Conservation (phyloP, 495 filamentous ascomycete genomes). For the Aspergillus saccharolyticus region DNA sequence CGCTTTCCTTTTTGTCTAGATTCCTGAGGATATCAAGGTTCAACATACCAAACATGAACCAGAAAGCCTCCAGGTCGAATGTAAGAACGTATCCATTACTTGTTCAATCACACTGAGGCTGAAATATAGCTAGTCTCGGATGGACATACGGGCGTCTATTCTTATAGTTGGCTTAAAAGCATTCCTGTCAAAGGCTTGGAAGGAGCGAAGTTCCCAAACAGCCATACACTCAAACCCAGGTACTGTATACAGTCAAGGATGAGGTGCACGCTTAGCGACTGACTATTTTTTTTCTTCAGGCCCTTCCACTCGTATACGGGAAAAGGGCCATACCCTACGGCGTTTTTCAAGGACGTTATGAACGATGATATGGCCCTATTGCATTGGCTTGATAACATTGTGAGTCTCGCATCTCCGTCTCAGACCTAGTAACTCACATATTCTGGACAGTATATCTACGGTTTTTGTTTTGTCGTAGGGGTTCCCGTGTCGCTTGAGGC, state of each 20-base stretch:
- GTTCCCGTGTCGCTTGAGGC: constrained; percentile 62
- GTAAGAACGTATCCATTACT: neutral
- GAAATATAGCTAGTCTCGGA: neutral
- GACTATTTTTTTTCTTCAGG: constrained; percentile 26
- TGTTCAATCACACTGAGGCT: neutral
- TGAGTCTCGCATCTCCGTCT: constrained; percentile 24
- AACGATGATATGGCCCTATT: constrained; percentile 44
- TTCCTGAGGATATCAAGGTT: neutral
- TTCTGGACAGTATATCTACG: constrained; percentile 45
- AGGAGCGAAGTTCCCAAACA: neutral
- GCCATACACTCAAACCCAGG: neutral
- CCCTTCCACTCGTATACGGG: constrained; percentile 18
- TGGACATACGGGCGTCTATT: neutral
- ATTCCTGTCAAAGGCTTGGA: neutral
- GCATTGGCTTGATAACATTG: constrained; percentile 57
- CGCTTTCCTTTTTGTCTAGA: neutral
- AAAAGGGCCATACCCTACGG: constrained; percentile 39
- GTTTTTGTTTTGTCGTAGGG: constrained; percentile 66
- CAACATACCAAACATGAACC: neutral
- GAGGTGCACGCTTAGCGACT: neutral
- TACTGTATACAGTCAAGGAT: neutral
- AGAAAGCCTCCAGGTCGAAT: neutral
- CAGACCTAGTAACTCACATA: neutral
- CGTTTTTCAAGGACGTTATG: constrained; percentile 59
- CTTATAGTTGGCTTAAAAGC: neutral